phyloP scores from a whole-genome alignment of 495 filamentous ascomycete species.

The Hypoxylon cercidicola region DNA sequence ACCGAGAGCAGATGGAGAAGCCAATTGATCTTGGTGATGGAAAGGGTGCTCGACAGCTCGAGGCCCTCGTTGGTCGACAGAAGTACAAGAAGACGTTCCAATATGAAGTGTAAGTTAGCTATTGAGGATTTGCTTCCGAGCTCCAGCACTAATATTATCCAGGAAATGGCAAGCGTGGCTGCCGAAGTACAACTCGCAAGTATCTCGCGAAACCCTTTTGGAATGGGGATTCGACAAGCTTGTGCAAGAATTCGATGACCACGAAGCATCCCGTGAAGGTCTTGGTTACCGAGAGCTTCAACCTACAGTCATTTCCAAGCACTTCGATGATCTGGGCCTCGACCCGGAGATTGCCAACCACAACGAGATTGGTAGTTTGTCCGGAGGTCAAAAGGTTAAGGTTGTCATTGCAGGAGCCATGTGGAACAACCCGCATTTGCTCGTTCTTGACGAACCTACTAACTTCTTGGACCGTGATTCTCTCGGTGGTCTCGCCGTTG shows the following conservation, averaged over 20 bases:
- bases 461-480: constrained; percentile 99
- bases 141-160: constrained; percentile 8
- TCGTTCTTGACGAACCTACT: constrained; percentile 98
- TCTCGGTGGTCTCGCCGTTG: constrained; percentile 92
- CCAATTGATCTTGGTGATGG: constrained; percentile 85
- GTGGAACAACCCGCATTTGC: constrained; percentile 98
- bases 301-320: constrained; percentile 93
- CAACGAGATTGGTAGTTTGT: constrained; percentile 96
- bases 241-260: constrained; percentile 97
- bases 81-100: constrained; percentile 99
- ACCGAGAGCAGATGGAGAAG: constrained; percentile 91
- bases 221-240: constrained; percentile 90
- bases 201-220: constrained; percentile 91
- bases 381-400: constrained; percentile 99
- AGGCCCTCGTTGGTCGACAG: constrained; percentile 92
- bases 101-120: constrained; percentile 82
- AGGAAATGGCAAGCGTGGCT: constrained; percentile 88
- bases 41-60: constrained; percentile 78
- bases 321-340: constrained; percentile 95
- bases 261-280: constrained; percentile 96
- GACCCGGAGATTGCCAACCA: constrained; percentile 98
- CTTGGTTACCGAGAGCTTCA: constrained; percentile 93
- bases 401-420: constrained; percentile 97
- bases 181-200: constrained; percentile 91
- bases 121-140: background rate